These are phyloP conservation scores for Podospora appendiculata DNA, from an alignment of 495 filamentous ascomycete species.

Conservation along the genomic window DNA sequence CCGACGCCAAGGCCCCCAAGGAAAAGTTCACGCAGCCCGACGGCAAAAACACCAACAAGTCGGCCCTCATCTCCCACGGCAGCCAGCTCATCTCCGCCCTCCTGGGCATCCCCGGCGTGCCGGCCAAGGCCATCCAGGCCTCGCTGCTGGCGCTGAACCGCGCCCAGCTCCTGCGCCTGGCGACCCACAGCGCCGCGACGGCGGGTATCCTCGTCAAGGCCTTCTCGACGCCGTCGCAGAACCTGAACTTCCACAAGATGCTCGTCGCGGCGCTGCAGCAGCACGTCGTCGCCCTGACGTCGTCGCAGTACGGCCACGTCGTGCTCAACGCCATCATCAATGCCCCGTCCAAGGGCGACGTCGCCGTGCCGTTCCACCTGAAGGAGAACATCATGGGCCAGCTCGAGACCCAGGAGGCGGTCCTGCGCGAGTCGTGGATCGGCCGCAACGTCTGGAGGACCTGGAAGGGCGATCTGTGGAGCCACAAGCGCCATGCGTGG, in stretches of 20 bases:
- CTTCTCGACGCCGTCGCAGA: constrained; percentile 50
- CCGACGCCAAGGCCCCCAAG: constrained; percentile 19
- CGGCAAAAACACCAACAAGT: constrained; percentile 38
- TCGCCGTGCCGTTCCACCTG: constrained; percentile 43
- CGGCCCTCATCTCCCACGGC: constrained; percentile 35
- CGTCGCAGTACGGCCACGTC: constrained; percentile 65
- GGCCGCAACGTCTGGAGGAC: constrained; percentile 84
- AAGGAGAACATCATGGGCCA: constrained; percentile 42
- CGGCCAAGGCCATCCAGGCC: constrained; percentile 32
- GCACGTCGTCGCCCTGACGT: constrained; percentile 54
- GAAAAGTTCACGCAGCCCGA: constrained; percentile 18
- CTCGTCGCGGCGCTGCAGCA: constrained; percentile 42
- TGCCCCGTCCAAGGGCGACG: constrained; percentile 41
- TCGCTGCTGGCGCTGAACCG: constrained; percentile 30
- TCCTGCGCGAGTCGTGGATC: constrained; percentile 62
- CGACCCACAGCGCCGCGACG: constrained; percentile 28
- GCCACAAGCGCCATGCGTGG: constrained; percentile 59
- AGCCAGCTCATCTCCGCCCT: constrained; percentile 34
- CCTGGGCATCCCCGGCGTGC: constrained; percentile 32
- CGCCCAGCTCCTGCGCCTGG: constrained; percentile 29
- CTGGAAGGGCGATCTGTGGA: constrained; percentile 83
- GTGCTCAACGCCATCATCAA: constrained; percentile 72
- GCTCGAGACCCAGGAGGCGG: constrained; percentile 45
- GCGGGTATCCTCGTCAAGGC: constrained; percentile 65
- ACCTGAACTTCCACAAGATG: constrained; percentile 45